A percentile compares a stretch with the other conserved stretches of the same genome.
These are phyloP conservation scores for Nevesoporus exiguus DNA, from an alignment of 768 basidiomycete species.

Conservation along the genomic window DNA sequence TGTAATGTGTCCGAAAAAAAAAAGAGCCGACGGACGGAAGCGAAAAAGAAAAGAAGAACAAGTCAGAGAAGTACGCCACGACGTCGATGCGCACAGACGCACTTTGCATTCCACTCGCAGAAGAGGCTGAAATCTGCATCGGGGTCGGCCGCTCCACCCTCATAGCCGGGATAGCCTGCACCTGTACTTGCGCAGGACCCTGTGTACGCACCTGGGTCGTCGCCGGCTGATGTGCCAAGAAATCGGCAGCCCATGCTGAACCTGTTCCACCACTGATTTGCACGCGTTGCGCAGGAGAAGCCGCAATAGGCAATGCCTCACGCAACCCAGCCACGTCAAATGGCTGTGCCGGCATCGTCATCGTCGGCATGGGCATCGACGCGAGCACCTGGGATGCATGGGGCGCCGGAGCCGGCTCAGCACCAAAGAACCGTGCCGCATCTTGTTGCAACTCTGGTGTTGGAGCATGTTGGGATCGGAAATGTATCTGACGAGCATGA, in stretches of 20 bases:
- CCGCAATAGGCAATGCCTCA: conserved; percentile 17
- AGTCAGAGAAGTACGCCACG: conserved; percentile 3
- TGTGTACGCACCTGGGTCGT: conserved; percentile 7
- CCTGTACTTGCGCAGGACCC: conserved; percentile 5
- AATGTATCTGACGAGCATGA: conserved; percentile 40
- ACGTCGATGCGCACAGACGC: conserved; percentile 2
- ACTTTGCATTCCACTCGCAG: conserved; percentile 16
- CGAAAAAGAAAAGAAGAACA: background rate
- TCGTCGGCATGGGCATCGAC: conserved; percentile 22
- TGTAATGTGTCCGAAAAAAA: conserved; percentile 13
- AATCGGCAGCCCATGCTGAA: conserved; percentile 63
- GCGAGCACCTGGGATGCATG: conserved; percentile 20
- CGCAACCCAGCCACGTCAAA: conserved; percentile 56
- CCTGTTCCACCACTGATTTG: conserved; percentile 15
- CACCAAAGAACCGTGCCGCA: conserved; percentile 66
- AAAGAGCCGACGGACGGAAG: background rate
- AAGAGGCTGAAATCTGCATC: conserved; percentile 2
- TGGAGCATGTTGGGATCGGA: conserved; percentile 51
- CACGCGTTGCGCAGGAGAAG: conserved; percentile 11
- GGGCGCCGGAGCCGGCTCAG: conserved; percentile 22
- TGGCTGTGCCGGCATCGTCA: conserved; percentile 32
- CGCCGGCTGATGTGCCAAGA: conserved; percentile 37
- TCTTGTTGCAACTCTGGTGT: conserved; percentile 53
- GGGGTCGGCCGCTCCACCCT: conserved; percentile 14
- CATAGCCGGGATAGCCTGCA: conserved; percentile 1